Conservation (phyloP, 1,284 basidiomycete species). For the Cryptococcus sp. region DNA sequence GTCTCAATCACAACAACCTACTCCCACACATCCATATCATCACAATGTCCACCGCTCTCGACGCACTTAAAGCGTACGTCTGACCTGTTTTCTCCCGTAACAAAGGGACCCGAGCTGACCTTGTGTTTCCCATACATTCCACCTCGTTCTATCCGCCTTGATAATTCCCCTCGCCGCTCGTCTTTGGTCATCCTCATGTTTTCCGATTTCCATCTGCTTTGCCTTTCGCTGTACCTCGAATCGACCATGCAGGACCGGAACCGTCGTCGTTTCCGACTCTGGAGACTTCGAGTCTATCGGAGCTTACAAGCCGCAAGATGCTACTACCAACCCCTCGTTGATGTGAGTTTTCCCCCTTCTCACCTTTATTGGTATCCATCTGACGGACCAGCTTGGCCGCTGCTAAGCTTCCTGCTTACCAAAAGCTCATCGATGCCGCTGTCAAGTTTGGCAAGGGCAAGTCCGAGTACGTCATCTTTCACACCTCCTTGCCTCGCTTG, state of each 20-base stretch:
- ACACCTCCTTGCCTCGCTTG: not conserved
- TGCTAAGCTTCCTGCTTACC: slow-evolving; percentile 82
- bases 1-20: not conserved
- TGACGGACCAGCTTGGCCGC: slow-evolving; percentile 75
- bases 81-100: not conserved
- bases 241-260: slow-evolving; percentile 57
- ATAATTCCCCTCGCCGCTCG: not conserved
- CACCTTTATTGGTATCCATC: slow-evolving; percentile 52
- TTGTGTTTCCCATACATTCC: not conserved
- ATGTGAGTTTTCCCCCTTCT: too few species aligned
- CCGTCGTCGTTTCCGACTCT: slow-evolving; percentile 90
- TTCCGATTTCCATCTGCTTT: not conserved
- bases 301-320: slow-evolving; percentile 87
- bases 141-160: not conserved
- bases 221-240: not conserved
- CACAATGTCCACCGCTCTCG: slow-evolving; percentile 77
- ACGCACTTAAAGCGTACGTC: slow-evolving; percentile 49
- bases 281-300: slow-evolving; percentile 64
- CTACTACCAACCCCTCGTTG: slow-evolving; percentile 90
- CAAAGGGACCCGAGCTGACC: slow-evolving; percentile 1
- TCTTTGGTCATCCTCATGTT: not conserved
- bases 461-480: slow-evolving; percentile 51
- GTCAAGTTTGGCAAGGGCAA: slow-evolving; percentile 76
- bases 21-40: slow-evolving; percentile 44
- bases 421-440: slow-evolving; percentile 74